These are phyloP conservation scores for Tritrichomonas foetus DNA, from an alignment of 208 protist species.

Conservation along the genomic window DNA sequence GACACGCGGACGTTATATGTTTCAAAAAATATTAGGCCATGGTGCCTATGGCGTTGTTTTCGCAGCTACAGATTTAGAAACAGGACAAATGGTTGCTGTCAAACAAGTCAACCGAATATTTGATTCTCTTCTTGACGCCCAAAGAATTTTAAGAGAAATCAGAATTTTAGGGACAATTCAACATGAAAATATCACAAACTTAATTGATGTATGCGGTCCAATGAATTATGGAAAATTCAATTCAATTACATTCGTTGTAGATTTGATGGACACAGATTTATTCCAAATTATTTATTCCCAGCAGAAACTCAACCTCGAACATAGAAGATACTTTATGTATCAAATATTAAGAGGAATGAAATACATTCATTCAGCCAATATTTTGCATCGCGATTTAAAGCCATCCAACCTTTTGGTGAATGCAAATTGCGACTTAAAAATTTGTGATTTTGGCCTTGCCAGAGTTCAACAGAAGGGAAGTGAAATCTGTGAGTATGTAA, in stretches of 20 bases:
- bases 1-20: background rate
- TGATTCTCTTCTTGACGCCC: conserved; percentile 28
- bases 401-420: conserved; percentile 87
- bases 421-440: conserved; percentile 88
- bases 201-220: conserved; percentile 22
- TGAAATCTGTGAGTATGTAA: conserved; percentile 56
- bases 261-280: conserved; percentile 89
- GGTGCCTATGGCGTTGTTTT: conserved; percentile 46
- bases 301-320: conserved; percentile 76
- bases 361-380: conserved; percentile 79
- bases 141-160: conserved; percentile 39
- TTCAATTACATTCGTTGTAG: conserved; percentile 82
- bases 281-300: conserved; percentile 78
- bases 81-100: conserved; percentile 34
- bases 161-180: conserved; percentile 36
- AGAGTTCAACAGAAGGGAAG: conserved; percentile 43
- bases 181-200: conserved; percentile 44
- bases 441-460: conserved; percentile 71
- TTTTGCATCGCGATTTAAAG: conserved; percentile 89
- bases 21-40: background rate
- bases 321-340: conserved; percentile 88
- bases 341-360: conserved; percentile 79
- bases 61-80: conserved; percentile 40
- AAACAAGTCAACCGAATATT: conserved; percentile 37
- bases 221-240: conserved; percentile 65